phyloP scores from a whole-genome alignment of 2,329 filamentous ascomycete species.

The Cadophora sp. region DNA sequence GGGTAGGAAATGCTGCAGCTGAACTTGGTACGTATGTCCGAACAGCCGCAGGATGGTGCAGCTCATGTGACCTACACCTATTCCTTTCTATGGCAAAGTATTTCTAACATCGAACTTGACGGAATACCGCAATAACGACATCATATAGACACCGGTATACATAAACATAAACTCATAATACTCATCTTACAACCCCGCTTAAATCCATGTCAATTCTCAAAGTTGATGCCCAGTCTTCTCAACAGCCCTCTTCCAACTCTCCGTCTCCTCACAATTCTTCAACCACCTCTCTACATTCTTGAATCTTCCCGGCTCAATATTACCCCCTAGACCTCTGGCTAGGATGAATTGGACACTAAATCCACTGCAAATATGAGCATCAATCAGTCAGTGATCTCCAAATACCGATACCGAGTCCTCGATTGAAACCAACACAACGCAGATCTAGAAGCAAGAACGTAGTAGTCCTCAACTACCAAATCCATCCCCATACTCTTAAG shows the following conservation, averaged over 20 bases:
- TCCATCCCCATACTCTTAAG: not conserved
- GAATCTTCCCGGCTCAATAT: slow-evolving; percentile 18
- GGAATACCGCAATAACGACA: too few species aligned
- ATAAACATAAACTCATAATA: not conserved
- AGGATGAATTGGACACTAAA: slow-evolving; percentile 30
- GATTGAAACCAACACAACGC: not conserved
- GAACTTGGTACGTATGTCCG: too few species aligned
- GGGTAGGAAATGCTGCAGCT: too few species aligned
- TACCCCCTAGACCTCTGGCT: slow-evolving; percentile 19
- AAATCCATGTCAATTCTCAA: slow-evolving; percentile 23
- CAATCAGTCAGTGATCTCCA: not conserved
- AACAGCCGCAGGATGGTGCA: too few species aligned
- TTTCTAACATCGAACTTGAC: too few species aligned
- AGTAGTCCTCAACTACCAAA: not conserved
- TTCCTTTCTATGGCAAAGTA: too few species aligned
- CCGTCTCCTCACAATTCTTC: slow-evolving; percentile 24
- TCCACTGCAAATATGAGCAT: not conserved
- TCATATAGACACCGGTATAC: not conserved
- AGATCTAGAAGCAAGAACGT: not conserved
- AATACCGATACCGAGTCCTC: not conserved
- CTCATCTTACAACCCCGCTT: not conserved
- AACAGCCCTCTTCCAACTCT: slow-evolving; percentile 29
- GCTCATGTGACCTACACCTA: too few species aligned
- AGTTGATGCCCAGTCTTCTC: slow-evolving; percentile 32
- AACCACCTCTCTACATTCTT: slow-evolving; percentile 28